Conservation (phyloP, 148 eudicot genomes). For the Chenopodium berlandieri region DNA sequence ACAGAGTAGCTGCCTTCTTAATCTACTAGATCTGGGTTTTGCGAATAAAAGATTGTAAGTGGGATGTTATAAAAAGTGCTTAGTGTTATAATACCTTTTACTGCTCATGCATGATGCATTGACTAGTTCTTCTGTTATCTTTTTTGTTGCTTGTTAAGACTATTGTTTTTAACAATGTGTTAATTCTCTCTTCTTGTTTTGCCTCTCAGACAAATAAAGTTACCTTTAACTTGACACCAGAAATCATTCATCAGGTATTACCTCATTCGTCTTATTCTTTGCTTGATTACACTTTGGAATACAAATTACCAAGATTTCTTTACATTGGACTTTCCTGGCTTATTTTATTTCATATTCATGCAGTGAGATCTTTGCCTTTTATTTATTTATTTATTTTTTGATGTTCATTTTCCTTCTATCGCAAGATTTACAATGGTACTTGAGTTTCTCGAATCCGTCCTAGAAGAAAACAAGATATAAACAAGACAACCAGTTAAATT, state of each 20-base stretch:
- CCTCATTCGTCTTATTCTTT: background rate
- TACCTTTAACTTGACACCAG: slow-evolving; percentile 86
- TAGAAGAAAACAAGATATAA: no score
- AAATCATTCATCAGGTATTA: slow-evolving; percentile 90
- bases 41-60: background rate
- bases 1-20: no score
- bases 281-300: background rate
- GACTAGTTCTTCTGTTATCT: background rate
- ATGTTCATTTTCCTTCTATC: background rate
- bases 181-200: slow-evolving; percentile 15
- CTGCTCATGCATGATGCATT: background rate
- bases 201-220: slow-evolving; percentile 84
- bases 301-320: background rate
- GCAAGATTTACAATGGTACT: background rate
- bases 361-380: background rate
- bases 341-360: background rate
- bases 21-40: background rate
- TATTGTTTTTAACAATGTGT: background rate
- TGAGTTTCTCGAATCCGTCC: background rate
- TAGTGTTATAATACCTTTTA: background rate
- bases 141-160: background rate
- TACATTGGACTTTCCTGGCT: background rate
- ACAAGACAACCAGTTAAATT: background rate
- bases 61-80: background rate
- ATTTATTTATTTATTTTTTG: no score